Conservation (phyloP, 1,284 basidiomycete species). For the Pisolithus thermaeus region DNA sequence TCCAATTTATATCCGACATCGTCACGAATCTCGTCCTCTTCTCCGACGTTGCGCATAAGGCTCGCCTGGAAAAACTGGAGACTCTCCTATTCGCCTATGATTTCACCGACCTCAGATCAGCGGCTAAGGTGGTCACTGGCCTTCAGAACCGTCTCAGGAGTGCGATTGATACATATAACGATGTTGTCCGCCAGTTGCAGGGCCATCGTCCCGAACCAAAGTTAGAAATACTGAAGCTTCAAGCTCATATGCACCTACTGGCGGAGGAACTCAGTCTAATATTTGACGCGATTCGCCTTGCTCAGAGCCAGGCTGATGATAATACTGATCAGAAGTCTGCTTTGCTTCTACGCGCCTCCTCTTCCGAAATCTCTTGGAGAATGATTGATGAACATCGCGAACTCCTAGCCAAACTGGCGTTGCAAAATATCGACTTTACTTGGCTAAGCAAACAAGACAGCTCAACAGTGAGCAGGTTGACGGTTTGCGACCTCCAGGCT, state of each 20-base stretch:
- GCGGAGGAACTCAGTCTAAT: slow-evolving; percentile 81
- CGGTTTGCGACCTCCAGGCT: slow-evolving; percentile 76
- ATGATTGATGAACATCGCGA: slow-evolving; percentile 80
- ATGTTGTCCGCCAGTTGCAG: slow-evolving; percentile 38
- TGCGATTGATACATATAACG: slow-evolving; percentile 56
- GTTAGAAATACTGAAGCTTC: slow-evolving; percentile 62
- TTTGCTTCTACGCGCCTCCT: slow-evolving; percentile 75
- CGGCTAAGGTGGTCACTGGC: slow-evolving; percentile 64
- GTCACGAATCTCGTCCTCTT: slow-evolving; percentile 87
- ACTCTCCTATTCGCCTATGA: slow-evolving; percentile 88
- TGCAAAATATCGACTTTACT: slow-evolving; percentile 75
- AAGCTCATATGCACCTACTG: slow-evolving; percentile 71
- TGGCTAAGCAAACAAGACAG: slow-evolving; percentile 90
- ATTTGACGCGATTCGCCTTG: slow-evolving; percentile 84
- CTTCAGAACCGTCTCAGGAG: slow-evolving; percentile 75
- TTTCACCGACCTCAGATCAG: slow-evolving; percentile 72
- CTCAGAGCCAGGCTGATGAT: slow-evolving; percentile 72
- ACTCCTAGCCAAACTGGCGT: slow-evolving; percentile 82
- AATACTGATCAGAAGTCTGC: slow-evolving; percentile 76
- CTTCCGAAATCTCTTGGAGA: slow-evolving; percentile 88
- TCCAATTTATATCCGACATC: slow-evolving; percentile 83
- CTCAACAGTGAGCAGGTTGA: slow-evolving; percentile 77
- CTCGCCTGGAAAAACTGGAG: slow-evolving; percentile 73
- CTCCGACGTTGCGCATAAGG: slow-evolving; percentile 80
- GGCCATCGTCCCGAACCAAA: slow-evolving; percentile 41